Evolutionary conservation across 441 rosid genomes (phyloP).

Genomic region (Arabidopsis lyrata): DNA sequence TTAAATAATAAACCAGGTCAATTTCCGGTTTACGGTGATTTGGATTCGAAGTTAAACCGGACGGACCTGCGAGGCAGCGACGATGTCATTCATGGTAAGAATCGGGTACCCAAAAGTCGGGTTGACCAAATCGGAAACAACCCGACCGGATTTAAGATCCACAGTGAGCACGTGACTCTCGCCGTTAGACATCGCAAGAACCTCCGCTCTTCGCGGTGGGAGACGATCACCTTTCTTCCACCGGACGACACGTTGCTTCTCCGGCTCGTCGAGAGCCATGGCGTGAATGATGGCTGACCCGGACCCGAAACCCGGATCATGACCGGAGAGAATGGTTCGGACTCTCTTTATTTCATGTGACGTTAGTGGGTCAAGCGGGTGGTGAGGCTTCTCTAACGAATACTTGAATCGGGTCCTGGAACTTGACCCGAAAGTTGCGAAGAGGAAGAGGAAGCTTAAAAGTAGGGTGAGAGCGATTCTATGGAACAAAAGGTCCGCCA

Average conservation of each 20-base stretch:
- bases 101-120: constrained; percentile 61
- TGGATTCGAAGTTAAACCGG: not conserved
- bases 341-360: constrained; percentile 52
- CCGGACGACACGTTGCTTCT: constrained; percentile 49
- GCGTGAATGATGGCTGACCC: constrained; percentile 50
- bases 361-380: constrained; percentile 76
- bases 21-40: not conserved
- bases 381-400: constrained; percentile 43
- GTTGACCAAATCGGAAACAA: constrained; percentile 32
- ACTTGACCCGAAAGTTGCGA: constrained; percentile 36
- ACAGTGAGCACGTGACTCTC: constrained; percentile 51
- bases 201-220: constrained; percentile 57
- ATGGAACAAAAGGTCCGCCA: not conserved
- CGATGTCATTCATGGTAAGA: constrained; percentile 50
- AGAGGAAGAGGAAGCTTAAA: constrained; percentile 49
- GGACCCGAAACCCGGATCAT: constrained; percentile 40
- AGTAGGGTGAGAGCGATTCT: constrained; percentile 16
- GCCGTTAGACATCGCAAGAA: constrained; percentile 46
- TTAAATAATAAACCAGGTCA: not conserved
- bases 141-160: constrained; percentile 52
- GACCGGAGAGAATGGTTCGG: constrained; percentile 50
- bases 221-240: constrained; percentile 61
- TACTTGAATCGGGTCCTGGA: constrained; percentile 13
- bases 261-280: constrained; percentile 65
- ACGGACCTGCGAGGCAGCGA: constrained; percentile 28